A percentile compares a stretch with the other conserved stretches of the same genome.
phyloP scores from a whole-genome alignment of 805 yeast species.

The Sungouiella thailandica region DNA sequence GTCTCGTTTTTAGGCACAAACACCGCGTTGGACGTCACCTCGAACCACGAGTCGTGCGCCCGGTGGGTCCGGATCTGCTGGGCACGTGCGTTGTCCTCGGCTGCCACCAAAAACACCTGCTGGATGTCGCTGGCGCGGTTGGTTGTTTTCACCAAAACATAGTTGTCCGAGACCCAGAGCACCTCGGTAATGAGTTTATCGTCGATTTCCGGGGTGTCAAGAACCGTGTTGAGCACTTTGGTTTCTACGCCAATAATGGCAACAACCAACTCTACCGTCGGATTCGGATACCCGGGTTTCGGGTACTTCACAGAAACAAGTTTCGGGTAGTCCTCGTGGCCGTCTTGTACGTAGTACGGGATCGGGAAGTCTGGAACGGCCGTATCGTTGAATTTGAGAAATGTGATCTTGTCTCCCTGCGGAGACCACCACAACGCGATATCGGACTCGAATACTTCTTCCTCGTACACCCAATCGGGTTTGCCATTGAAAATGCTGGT shows the following conservation, averaged over 20 bases:
- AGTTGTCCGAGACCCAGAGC: constrained; percentile 49
- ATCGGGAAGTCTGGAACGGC: constrained; percentile 67
- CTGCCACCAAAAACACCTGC: constrained; percentile 44
- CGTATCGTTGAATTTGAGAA: constrained; percentile 67
- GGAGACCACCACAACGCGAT: constrained; percentile 88
- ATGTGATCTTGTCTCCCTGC: constrained; percentile 57
- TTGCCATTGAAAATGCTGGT: constrained; percentile 73
- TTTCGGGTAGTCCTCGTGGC: constrained; percentile 33
- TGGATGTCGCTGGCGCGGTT: constrained; percentile 57
- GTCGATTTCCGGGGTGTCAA: constrained; percentile 6
- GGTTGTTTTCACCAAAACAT: constrained; percentile 53
- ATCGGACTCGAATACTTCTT: constrained; percentile 72
- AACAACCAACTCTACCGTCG: constrained; percentile 43
- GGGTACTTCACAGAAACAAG: constrained; percentile 68
- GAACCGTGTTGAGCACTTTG: constrained; percentile 6
- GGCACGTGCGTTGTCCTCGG: constrained; percentile 21
- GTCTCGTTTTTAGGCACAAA: constrained; percentile 33
- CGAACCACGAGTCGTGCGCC: constrained; percentile 57
- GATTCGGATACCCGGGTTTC: constrained; percentile 77
- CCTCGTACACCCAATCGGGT: constrained; percentile 95
- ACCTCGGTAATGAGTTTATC: constrained; percentile 51
- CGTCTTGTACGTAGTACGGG: constrained; percentile 64
- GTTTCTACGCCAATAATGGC: constrained; percentile 4
- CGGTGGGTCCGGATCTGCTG: constrained; percentile 39
- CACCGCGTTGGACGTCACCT: constrained; percentile 34